phyloP scores from a whole-genome alignment of 176 grass and related monocot genomes.

The Phoenix dactylifera region DNA sequence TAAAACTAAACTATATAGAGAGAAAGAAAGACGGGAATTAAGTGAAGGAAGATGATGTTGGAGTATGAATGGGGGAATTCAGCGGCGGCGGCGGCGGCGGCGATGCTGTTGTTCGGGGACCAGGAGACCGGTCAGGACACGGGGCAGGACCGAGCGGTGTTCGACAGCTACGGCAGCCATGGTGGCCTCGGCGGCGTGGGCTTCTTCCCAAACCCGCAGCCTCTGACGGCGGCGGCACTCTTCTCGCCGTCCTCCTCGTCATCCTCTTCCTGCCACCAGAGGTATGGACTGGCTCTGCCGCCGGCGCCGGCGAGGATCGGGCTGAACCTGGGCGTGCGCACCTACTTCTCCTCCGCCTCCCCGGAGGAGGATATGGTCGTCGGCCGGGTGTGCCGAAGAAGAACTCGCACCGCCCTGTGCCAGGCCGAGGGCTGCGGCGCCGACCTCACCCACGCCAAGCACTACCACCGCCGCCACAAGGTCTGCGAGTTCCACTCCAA shows the following conservation, averaged over 20 bases:
- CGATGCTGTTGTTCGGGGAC: slow-evolving; percentile 14
- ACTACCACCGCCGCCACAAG: slow-evolving; percentile 22
- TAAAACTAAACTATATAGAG: no score
- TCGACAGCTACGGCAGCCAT: slow-evolving; percentile 1
- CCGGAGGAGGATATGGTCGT: not conserved
- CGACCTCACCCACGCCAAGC: slow-evolving; percentile 13
- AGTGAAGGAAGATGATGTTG: slow-evolving; percentile 7
- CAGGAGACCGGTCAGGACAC: not conserved
- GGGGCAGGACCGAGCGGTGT: not conserved
- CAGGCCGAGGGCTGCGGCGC: slow-evolving; percentile 12
- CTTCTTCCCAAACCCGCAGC: slow-evolving; percentile 1
- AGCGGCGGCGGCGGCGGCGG: not conserved
- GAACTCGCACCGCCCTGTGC: slow-evolving; percentile 7
- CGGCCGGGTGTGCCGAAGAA: not conserved
- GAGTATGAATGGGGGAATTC: slow-evolving; percentile 18
- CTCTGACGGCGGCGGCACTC: not conserved
- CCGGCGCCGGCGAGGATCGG: slow-evolving; percentile 9
- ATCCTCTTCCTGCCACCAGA: not conserved
- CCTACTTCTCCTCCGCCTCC: slow-evolving; percentile 10
- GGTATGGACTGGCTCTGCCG: slow-evolving; percentile 6
- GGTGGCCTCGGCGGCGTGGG: not conserved
- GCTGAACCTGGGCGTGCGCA: slow-evolving; percentile 11
- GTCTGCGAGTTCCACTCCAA: slow-evolving; percentile 20
- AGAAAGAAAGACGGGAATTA: no score
- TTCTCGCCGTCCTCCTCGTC: slow-evolving; percentile 2